Conservation (phyloP, 768 basidiomycete genomes). For the Crepidotus variabilis region DNA sequence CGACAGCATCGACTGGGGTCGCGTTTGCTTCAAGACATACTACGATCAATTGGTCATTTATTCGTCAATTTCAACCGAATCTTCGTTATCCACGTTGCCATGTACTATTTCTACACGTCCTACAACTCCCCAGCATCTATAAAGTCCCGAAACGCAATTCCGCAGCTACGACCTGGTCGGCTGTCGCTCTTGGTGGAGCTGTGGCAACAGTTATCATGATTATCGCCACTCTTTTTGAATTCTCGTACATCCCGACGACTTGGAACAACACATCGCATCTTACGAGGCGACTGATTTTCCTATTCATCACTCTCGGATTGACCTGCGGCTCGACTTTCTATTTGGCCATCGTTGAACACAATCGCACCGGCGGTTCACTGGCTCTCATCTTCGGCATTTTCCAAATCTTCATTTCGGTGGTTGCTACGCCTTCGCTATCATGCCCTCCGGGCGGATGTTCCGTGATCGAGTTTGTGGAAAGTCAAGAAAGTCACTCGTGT, state of each 20-base stretch:
- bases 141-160: slow-evolving; percentile 51
- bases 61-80: slow-evolving; percentile 99
- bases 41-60: slow-evolving; percentile 96
- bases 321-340: slow-evolving; percentile 95
- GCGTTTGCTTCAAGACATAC: slow-evolving; percentile 98
- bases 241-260: slow-evolving; percentile 95
- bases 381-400: slow-evolving; percentile 93
- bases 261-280: slow-evolving; percentile 99
- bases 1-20: slow-evolving; percentile 93
- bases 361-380: slow-evolving; percentile 60
- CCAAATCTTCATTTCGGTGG: slow-evolving; percentile 91
- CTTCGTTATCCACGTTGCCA: slow-evolving; percentile 94
- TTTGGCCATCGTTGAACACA: slow-evolving; percentile 79
- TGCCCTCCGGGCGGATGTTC: slow-evolving; percentile 98
- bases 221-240: slow-evolving; percentile 88
- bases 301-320: slow-evolving; percentile 84
- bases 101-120: slow-evolving; percentile 96
- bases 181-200: slow-evolving; percentile 90
- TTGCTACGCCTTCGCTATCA: slow-evolving; percentile 85
- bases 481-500: slow-evolving; percentile 94
- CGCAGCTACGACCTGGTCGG: slow-evolving; percentile 87
- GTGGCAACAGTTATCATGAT: slow-evolving; percentile 98
- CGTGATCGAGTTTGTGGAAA: slow-evolving; percentile 96
- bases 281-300: slow-evolving; percentile 84
- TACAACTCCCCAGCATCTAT: slow-evolving; percentile 92